Evolutionary conservation across 1,139 yeast genomes (phyloP).

Genomic region (Williopsis jadinii): DNA sequence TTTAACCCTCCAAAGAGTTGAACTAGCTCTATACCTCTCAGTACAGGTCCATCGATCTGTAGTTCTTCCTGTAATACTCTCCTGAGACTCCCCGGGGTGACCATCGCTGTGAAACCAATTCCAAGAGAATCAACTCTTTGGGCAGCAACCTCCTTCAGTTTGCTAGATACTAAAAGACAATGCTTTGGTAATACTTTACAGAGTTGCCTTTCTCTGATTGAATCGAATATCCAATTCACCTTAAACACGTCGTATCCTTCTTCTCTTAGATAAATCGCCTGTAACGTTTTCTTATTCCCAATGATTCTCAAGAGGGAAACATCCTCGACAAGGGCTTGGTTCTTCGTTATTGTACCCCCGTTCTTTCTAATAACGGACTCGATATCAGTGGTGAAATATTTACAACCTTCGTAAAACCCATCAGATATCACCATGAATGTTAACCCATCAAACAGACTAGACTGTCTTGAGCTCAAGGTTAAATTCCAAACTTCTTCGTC

Average conservation of each 20-base stretch:
- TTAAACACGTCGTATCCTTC: slow-evolving; percentile 52
- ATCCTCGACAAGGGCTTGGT: slow-evolving; percentile 10
- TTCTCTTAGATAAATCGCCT: slow-evolving; percentile 35
- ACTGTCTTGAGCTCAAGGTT: slow-evolving; percentile 7
- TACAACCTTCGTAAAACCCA: slow-evolving; percentile 23
- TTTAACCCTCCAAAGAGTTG: slow-evolving; percentile 21
- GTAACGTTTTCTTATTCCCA: slow-evolving; percentile 43
- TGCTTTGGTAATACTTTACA: slow-evolving; percentile 47
- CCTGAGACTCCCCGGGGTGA: slow-evolving; percentile 8
- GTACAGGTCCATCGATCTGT: slow-evolving; percentile 4
- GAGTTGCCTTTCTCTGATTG: slow-evolving; percentile 29
- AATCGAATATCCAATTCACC: slow-evolving; percentile 70
- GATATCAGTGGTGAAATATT: slow-evolving; percentile 32
- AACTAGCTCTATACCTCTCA: slow-evolving; percentile 1
- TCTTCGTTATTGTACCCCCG: slow-evolving; percentile 42
- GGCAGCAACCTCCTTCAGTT: slow-evolving; percentile 18
- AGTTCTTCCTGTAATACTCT: slow-evolving; percentile 6
- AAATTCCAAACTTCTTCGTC: slow-evolving; percentile 18
- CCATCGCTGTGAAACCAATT: slow-evolving; percentile 2
- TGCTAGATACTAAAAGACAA: slow-evolving; percentile 33
- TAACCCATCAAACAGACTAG: slow-evolving; percentile 27
- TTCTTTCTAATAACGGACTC: slow-evolving; percentile 33
- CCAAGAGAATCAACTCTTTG: slow-evolving; percentile 13
- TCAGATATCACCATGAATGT: slow-evolving; percentile 40
- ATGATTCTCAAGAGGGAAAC: slow-evolving; percentile 27